phyloP scores from a whole-genome alignment of 805 yeast species.

The Lachancea quebecensis region DNA sequence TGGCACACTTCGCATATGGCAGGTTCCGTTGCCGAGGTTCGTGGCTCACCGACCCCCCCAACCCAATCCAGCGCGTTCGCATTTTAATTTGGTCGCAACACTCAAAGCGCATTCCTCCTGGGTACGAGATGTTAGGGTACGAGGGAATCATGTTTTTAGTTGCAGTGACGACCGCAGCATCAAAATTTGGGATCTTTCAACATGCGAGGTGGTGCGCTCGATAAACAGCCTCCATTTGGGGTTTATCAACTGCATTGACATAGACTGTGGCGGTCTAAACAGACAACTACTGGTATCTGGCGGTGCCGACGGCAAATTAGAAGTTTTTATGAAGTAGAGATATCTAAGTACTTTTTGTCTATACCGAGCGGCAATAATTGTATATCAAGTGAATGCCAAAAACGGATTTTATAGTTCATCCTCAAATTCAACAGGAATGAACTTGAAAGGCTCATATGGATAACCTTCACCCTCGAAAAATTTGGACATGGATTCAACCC shows the following conservation, averaged over 20 bases:
- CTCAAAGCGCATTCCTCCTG: constrained; percentile 78
- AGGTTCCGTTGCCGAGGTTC: constrained; percentile 59
- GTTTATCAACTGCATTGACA: constrained; percentile 54
- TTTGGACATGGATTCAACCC: constrained; percentile 81
- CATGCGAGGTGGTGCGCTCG: constrained; percentile 42
- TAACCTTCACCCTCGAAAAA: constrained; percentile 73
- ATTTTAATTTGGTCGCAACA: constrained; percentile 51
- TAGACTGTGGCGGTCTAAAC: constrained; percentile 17
- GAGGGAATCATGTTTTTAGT: constrained; percentile 70
- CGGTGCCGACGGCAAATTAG: constrained; percentile 19
- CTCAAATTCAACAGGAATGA: constrained; percentile 27
- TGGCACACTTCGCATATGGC: constrained; percentile 67
- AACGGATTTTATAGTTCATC: not conserved
- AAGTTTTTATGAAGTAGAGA: constrained; percentile 15
- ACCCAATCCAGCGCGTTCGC: constrained; percentile 48
- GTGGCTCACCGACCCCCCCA: constrained; percentile 48
- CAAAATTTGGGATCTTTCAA: constrained; percentile 66
- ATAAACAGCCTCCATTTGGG: constrained; percentile 62
- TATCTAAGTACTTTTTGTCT: not conserved
- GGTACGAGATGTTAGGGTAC: constrained; percentile 65
- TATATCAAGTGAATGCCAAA: not conserved
- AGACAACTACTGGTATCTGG: constrained; percentile 21
- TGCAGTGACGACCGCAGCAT: constrained; percentile 76
- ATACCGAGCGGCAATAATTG: not conserved
- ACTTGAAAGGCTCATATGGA: constrained; percentile 58